phyloP scores from a whole-genome alignment of 495 filamentous ascomycete genomes.

The Neurospora sp. region DNA sequence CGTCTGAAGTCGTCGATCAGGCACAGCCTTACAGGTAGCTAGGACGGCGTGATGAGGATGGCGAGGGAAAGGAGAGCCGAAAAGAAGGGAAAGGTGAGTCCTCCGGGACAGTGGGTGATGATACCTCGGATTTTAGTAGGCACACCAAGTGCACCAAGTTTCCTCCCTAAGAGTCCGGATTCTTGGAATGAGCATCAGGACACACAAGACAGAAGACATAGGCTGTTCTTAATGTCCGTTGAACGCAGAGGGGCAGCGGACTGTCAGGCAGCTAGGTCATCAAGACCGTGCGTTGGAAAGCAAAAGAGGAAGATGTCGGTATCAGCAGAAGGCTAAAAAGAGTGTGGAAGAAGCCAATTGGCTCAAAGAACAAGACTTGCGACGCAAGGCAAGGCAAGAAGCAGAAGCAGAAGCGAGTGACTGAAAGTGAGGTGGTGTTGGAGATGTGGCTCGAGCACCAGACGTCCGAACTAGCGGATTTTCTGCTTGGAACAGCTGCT shows the following conservation, averaged over 20 bases:
- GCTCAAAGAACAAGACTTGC: background rate
- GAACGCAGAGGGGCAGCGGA: background rate
- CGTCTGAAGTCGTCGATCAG: constrained; percentile 29
- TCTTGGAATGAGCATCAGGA: background rate
- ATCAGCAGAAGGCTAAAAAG: background rate
- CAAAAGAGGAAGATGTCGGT: background rate
- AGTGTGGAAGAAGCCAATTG: background rate
- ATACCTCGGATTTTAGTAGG: constrained; percentile 7
- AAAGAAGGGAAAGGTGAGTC: background rate
- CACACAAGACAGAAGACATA: background rate
- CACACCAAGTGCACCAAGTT: background rate
- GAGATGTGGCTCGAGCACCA: background rate
- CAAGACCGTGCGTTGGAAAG: constrained; percentile 12
- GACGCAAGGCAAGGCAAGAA: background rate
- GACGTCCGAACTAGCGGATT: background rate
- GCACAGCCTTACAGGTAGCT: constrained; percentile 13
- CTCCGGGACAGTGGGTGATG: constrained; percentile 1
- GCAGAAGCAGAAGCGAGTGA: background rate
- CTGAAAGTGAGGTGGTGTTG: background rate
- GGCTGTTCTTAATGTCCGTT: background rate
- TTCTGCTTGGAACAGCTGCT: background rate
- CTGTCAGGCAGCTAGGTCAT: constrained; percentile 11
- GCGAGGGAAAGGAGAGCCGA: background rate
- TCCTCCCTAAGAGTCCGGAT: background rate
- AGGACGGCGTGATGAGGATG: background rate